A percentile compares a stretch with the other conserved stretches of the same genome.
These are phyloP conservation scores for Fusarium vanettenii DNA, from an alignment of 2,329 filamentous ascomycete genomes.

Conservation along the genomic window DNA sequence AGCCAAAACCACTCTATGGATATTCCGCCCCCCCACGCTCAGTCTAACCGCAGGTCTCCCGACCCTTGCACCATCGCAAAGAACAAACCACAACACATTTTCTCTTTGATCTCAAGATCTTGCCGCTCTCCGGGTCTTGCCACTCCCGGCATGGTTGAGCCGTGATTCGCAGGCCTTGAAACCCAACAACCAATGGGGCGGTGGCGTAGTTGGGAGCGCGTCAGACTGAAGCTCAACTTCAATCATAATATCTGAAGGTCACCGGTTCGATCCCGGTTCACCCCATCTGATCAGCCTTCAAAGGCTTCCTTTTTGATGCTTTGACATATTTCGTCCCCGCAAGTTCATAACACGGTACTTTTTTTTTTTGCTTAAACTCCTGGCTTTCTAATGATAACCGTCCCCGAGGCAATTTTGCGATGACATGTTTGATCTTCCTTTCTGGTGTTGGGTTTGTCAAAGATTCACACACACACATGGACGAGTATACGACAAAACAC, in stretches of 20 bases:
- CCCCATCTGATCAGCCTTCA: background rate
- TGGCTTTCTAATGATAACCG: background rate
- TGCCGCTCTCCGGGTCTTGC: background rate
- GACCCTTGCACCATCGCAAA: background rate
- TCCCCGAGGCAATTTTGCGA: background rate
- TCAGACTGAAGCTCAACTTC: conserved; percentile 1
- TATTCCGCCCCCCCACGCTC: background rate
- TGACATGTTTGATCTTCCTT: background rate
- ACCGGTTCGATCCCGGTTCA: conserved; percentile 1
- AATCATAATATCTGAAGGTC: background rate
- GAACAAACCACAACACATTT: background rate
- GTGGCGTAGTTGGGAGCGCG: conserved; percentile 1
- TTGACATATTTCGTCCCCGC: background rate
- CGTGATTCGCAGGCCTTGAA: background rate
- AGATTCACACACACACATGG: accelerated
- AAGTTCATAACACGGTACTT: background rate
- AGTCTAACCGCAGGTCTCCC: background rate
- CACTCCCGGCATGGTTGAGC: background rate
- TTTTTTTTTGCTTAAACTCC: background rate
- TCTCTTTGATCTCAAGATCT: background rate
- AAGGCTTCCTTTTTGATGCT: background rate
- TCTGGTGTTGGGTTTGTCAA: accelerated
- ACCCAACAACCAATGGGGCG: background rate
- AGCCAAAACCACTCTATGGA: background rate
- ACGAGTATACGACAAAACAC: background rate